Base-by-base conservation (phyloP, 2,329 filamentous ascomycete genomes). In the Fusarium falciforme region DNA sequence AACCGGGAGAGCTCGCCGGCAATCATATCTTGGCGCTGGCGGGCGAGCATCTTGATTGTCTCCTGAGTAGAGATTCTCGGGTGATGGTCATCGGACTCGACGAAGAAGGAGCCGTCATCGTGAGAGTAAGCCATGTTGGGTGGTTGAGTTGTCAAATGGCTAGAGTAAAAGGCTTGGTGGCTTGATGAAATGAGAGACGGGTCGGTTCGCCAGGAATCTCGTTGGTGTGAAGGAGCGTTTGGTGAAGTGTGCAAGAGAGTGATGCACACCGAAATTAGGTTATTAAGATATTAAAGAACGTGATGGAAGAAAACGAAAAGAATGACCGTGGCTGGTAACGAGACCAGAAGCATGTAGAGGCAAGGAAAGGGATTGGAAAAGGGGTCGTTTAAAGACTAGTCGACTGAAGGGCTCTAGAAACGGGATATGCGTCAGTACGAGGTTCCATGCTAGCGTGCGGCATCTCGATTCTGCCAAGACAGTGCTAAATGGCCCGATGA, bases 1-100 rank as follows among this genome's bases (percentile, higher is more conserved):
- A 93, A 87, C 77, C 92, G 91, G 54, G 95, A 98, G 75, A 98
- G 90, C 82, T 98, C 94, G 80, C 95, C 93, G 70, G 93, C 95
- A 77, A 98, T 93, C 76, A 93, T 92, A 80, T 96, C 94, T 84
- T 98, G 96, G 79, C 92, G 91, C 84, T 96, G 91, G 80, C 93
- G 91, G 69, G 93, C 93, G 78, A 96, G 86, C 80, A 94, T 90
- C 83, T 93, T 94, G 77, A 92, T 90, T 71, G 94, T 92, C 79
- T 96, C 93, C 80, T 93, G 91, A 70, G 92, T 87, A 73, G 91
- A 92, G 76, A 94, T 89, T 73, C 91, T 90, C n/a, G 83, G 77
- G 47, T 83, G 82, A 72, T 83, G 82, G 72, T 89, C 87, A 72
- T 90, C 88, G 52, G 85, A 84, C 74, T 90, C 89, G 78, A 89